These are phyloP conservation scores for Rosa lucieae DNA, from an alignment of 306 rosid genomes.

Conservation along the genomic window DNA sequence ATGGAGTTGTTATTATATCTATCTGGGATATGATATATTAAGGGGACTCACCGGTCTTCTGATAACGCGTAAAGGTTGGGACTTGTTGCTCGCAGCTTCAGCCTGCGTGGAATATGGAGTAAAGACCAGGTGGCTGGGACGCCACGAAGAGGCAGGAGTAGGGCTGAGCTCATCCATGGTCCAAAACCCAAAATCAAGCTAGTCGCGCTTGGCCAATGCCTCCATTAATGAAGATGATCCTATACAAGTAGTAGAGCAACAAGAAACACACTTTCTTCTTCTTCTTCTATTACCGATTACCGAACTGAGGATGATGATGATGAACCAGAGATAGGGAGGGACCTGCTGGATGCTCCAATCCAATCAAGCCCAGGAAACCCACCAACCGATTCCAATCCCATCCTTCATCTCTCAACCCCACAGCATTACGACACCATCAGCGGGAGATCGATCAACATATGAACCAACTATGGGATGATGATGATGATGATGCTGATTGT, in stretches of 20 bases:
- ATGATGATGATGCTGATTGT: too few species aligned
- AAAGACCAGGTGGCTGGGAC: conserved; percentile 57
- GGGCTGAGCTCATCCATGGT: conserved; percentile 75
- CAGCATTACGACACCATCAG: conserved; percentile 8
- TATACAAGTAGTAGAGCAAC: too few species aligned
- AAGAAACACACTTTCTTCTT: too few species aligned
- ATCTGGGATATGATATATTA: neutral
- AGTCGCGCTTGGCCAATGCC: conserved; percentile 33
- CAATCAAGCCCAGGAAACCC: conserved; percentile 30
- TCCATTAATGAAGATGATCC: conserved; percentile 21
- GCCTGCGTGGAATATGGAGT: conserved; percentile 43
- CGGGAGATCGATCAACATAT: conserved; percentile 26
- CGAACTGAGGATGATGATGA: too few species aligned
- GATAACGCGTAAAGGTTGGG: conserved; percentile 47
- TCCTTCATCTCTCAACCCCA: conserved; percentile 42
- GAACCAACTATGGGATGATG: neutral
- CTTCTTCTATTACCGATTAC: too few species aligned
- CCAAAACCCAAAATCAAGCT: conserved; percentile 44
- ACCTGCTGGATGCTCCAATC: neutral
- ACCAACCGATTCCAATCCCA: conserved; percentile 91
- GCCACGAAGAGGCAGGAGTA: conserved; percentile 40
- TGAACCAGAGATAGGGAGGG: too few species aligned
- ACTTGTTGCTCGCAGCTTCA: conserved; percentile 41
- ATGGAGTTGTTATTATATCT: too few species aligned
- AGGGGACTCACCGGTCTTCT: conserved; percentile 65